These are phyloP conservation scores for Rhizopus sp. DNA, from an alignment of 371 early-diverging fungal species.

Conservation along the genomic window DNA sequence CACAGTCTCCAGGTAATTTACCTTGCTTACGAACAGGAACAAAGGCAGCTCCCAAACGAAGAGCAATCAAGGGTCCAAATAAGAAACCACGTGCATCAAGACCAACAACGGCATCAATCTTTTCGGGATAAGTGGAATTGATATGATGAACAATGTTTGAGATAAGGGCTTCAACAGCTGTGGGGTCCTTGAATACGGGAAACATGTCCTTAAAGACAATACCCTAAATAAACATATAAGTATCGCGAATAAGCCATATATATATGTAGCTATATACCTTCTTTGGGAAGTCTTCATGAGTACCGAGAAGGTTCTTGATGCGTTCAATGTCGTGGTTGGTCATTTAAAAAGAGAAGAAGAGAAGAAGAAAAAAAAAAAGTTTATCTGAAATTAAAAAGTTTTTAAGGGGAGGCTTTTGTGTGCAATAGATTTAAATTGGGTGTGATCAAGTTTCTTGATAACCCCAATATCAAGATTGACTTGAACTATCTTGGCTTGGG, in stretches of 20 bases:
- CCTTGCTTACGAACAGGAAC: constrained; percentile 96
- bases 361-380: constrained; percentile 4
- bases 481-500: no score
- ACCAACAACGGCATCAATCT: constrained; percentile 90
- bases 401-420: no score
- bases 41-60: constrained; percentile 88
- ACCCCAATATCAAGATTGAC: no score
- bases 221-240: constrained; percentile 46
- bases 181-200: constrained; percentile 94
- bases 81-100: constrained; percentile 93
- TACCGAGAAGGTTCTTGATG: constrained; percentile 67
- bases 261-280: constrained; percentile 48
- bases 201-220: constrained; percentile 95
- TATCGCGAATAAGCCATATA: background rate
- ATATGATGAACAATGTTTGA: constrained; percentile 86
- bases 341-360: constrained; percentile 20
- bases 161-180: constrained; percentile 89
- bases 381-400: no score
- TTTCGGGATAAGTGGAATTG: constrained; percentile 61
- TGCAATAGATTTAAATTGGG: no score
- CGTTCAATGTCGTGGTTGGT: constrained; percentile 52
- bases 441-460: no score
- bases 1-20: constrained; percentile 88
- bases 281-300: constrained; percentile 84
- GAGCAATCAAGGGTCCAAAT: constrained; percentile 87